These are phyloP conservation scores for Ophidiomyces ophidiicola DNA, from an alignment of 2,329 filamentous ascomycete genomes.

Conservation along the genomic window DNA sequence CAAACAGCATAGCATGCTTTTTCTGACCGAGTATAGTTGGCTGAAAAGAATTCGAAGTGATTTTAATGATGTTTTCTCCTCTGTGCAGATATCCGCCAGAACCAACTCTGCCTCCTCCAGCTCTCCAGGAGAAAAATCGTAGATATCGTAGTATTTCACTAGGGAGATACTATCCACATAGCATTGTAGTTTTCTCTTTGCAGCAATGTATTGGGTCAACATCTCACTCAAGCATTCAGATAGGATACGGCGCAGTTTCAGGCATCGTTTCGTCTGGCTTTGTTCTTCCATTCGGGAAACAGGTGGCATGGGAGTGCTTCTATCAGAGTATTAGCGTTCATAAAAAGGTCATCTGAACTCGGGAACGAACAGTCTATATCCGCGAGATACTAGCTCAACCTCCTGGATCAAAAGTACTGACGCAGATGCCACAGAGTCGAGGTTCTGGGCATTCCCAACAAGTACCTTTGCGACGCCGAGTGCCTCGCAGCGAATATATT, in stretches of 20 bases:
- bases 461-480: slow-evolving; percentile 57
- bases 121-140: slow-evolving; percentile 64
- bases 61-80: slow-evolving; percentile 66
- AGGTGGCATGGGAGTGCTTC: slow-evolving; percentile 81
- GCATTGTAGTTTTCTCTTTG: slow-evolving; percentile 54
- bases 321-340: slow-evolving; percentile 29
- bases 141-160: slow-evolving; percentile 85
- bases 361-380: slow-evolving; percentile 62
- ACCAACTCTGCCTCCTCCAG: slow-evolving; percentile 56
- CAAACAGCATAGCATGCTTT: slow-evolving; percentile 78
- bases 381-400: slow-evolving; percentile 86
- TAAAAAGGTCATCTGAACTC: background rate
- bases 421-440: slow-evolving; percentile 64
- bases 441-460: slow-evolving; percentile 62
- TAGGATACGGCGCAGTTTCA: slow-evolving; percentile 65
- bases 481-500: slow-evolving; percentile 62
- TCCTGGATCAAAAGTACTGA: slow-evolving; percentile 78
- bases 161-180: slow-evolving; percentile 70
- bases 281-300: slow-evolving; percentile 81
- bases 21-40: slow-evolving; percentile 66
- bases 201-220: slow-evolving; percentile 59
- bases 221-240: slow-evolving; percentile 56
- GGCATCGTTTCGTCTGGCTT: slow-evolving; percentile 64
- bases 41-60: slow-evolving; percentile 70
- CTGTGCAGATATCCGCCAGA: slow-evolving; percentile 53